These are phyloP conservation scores for Cyanodermella asteris DNA, from an alignment of 2,329 filamentous ascomycete species.

Conservation along the genomic window DNA sequence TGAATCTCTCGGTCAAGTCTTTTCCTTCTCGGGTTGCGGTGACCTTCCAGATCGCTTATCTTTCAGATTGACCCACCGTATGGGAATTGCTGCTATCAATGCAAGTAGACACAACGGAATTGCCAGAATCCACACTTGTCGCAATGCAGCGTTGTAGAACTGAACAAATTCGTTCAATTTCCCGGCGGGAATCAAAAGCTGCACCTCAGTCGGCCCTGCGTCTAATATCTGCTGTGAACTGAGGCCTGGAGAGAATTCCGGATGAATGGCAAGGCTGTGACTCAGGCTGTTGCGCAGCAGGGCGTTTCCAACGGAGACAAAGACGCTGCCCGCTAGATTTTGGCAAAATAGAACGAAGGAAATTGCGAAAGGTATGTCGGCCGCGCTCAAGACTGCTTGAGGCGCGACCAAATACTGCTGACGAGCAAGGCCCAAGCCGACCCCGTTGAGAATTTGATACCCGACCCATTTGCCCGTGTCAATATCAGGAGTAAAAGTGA, in stretches of 20 bases:
- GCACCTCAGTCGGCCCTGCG: conserved; percentile 37
- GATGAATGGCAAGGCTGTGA: not conserved
- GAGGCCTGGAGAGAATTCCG: conserved; percentile 2
- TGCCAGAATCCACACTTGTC: conserved; percentile 37
- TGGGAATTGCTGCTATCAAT: conserved; percentile 29
- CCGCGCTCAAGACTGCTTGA: conserved; percentile 7
- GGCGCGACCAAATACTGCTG: conserved; percentile 9
- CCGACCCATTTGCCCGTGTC: conserved; percentile 10
- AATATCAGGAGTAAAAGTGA: conserved; percentile 8
- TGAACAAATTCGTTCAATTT: conserved; percentile 31
- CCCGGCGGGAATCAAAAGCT: conserved; percentile 26
- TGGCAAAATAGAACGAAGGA: conserved; percentile 8
- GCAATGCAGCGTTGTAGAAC: conserved; percentile 43
- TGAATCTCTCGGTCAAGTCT: too few species aligned
- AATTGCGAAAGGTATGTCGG: conserved; percentile 9
- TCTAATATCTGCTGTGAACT: conserved; percentile 4
- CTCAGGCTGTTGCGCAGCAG: conserved; percentile 8
- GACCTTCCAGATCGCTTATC: conserved; percentile 23
- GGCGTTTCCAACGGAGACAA: conserved; percentile 9
- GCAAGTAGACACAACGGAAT: conserved; percentile 31
- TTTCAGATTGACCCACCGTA: conserved; percentile 49
- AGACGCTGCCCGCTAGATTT: conserved; percentile 9
- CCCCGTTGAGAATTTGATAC: conserved; percentile 10
- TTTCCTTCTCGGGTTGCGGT: too few species aligned
- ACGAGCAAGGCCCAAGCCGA: conserved; percentile 10